Conservation (phyloP, 495 filamentous ascomycete species). For the Hypoxylon perforatum region DNA sequence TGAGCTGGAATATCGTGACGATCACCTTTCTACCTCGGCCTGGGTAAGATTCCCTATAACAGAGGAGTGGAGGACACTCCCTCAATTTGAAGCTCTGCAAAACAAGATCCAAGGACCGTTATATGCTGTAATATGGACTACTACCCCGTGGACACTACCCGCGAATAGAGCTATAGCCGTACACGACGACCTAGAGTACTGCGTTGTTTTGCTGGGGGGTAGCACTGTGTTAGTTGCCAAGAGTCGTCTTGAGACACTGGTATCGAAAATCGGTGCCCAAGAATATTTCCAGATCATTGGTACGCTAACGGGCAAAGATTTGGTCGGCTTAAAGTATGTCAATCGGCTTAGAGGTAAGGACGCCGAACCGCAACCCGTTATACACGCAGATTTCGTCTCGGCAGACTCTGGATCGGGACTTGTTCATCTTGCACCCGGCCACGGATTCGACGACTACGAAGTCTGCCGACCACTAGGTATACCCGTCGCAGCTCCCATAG, state of each 20-base stretch:
- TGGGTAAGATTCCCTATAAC: constrained; percentile 82
- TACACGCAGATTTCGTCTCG: constrained; percentile 88
- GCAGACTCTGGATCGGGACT: constrained; percentile 88
- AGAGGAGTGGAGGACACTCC: constrained; percentile 55
- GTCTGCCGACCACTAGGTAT: constrained; percentile 76
- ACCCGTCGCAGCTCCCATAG: constrained; percentile 78
- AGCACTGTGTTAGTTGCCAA: constrained; percentile 69
- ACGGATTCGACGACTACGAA: constrained; percentile 96
- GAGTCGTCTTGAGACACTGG: constrained; percentile 66
- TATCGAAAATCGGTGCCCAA: constrained; percentile 41
- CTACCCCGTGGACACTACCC: constrained; percentile 96
- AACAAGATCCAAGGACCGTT: constrained; percentile 55
- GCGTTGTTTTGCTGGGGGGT: constrained; percentile 68
- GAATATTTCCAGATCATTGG: constrained; percentile 60
- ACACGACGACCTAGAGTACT: constrained; percentile 76
- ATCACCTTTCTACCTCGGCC: constrained; percentile 82
- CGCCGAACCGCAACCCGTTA: constrained; percentile 69
- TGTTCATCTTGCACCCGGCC: constrained; percentile 93
- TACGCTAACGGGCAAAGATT: constrained; percentile 70
- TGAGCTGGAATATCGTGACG: constrained; percentile 92
- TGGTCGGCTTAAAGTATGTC: constrained; percentile 72
- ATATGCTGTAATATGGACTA: constrained; percentile 92
- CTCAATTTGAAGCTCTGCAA: constrained; percentile 47
- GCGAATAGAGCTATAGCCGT: constrained; percentile 92
- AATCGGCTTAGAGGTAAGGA: constrained; percentile 69